Percentiles rank a stretch among this genome's conserved stretches.
Evolutionary conservation across 108 stramenopile species (phyloP).

Genomic region (Conticribra guillardii): DNA sequence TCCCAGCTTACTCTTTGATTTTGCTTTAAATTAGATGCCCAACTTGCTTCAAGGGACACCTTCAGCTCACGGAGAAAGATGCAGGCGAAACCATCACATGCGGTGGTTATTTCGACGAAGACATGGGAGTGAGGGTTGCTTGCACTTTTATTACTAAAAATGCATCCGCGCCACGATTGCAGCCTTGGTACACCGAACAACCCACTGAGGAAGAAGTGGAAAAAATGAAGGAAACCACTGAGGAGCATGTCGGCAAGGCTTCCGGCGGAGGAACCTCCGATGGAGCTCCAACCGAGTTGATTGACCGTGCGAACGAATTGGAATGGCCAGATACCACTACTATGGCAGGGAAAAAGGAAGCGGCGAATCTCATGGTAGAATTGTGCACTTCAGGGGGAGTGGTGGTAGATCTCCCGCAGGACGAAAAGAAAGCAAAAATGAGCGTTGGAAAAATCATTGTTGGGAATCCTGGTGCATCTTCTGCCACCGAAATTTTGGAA

Average conservation of each 20-base stretch:
- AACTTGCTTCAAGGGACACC: slow-evolving; percentile 60
- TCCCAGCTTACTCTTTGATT: background rate
- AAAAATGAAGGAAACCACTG: slow-evolving; percentile 60
- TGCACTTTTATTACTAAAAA: slow-evolving; percentile 21
- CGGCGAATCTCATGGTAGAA: slow-evolving; percentile 47
- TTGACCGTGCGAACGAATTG: slow-evolving; percentile 45
- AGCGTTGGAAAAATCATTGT: slow-evolving; percentile 58
- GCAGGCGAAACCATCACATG: slow-evolving; percentile 52
- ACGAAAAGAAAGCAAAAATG: slow-evolving; percentile 53
- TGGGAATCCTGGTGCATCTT: slow-evolving; percentile 42
- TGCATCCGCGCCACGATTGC: slow-evolving; percentile 27
- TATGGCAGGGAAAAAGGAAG: slow-evolving; percentile 34
- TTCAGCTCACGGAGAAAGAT: slow-evolving; percentile 64
- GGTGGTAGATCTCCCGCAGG: slow-evolving; percentile 69
- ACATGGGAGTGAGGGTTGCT: slow-evolving; percentile 18
- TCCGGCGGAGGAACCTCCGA: slow-evolving; percentile 28
- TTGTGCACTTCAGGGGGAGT: slow-evolving; percentile 40
- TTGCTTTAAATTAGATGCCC: slow-evolving; percentile 51
- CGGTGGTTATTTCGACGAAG: slow-evolving; percentile 75
- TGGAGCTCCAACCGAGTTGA: slow-evolving; percentile 31
- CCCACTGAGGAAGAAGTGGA: slow-evolving; percentile 74
- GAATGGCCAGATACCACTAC: slow-evolving; percentile 41
- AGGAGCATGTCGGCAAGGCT: slow-evolving; percentile 29
- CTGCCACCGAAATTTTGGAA: slow-evolving; percentile 54
- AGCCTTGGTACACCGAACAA: slow-evolving; percentile 48